Evolutionary conservation across 768 basidiomycete genomes (phyloP).

Genomic region (Russula virescens): DNA sequence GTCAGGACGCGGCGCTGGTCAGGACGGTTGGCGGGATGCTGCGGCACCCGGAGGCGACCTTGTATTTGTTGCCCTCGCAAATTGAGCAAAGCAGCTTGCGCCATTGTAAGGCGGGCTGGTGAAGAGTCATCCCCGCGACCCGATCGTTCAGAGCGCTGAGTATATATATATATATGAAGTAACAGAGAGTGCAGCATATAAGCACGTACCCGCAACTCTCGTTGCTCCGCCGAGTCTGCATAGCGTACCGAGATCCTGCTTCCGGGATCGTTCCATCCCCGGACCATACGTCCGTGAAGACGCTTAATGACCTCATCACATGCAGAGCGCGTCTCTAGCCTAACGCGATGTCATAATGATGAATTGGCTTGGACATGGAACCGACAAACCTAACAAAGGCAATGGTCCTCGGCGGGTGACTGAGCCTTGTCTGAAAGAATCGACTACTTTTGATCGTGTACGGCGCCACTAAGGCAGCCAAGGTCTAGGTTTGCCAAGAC

Average conservation of each 20-base stretch:
- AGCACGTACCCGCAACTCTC: constrained; percentile 61
- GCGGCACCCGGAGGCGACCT: constrained; percentile 22
- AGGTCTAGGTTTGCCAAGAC: constrained; percentile 39
- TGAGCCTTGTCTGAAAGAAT: constrained; percentile 74
- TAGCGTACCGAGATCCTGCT: constrained; percentile 76
- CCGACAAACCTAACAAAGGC: constrained; percentile 67
- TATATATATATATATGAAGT: background rate
- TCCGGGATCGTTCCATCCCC: constrained; percentile 72
- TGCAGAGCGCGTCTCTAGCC: constrained; percentile 62
- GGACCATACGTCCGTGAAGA: constrained; percentile 73
- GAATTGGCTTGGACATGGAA: background rate
- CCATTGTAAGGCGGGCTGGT: constrained; percentile 64
- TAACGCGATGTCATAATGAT: constrained; percentile 28
- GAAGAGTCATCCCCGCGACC: constrained; percentile 57
- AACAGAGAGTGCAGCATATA: constrained; percentile 1
- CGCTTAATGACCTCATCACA: constrained; percentile 76
- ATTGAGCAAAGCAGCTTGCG: constrained; percentile 71
- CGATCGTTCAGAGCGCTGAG: constrained; percentile 56
- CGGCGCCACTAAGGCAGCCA: constrained; percentile 61
- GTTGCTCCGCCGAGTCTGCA: constrained; percentile 71
- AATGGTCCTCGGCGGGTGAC: constrained; percentile 71
- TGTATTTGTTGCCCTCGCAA: constrained; percentile 59
- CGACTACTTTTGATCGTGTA: constrained; percentile 68
- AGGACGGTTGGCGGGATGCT: constrained; percentile 19
- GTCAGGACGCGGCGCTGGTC: constrained; percentile 25